phyloP scores from a whole-genome alignment of 805 yeast species.

The Candida pseudofarinosa region DNA sequence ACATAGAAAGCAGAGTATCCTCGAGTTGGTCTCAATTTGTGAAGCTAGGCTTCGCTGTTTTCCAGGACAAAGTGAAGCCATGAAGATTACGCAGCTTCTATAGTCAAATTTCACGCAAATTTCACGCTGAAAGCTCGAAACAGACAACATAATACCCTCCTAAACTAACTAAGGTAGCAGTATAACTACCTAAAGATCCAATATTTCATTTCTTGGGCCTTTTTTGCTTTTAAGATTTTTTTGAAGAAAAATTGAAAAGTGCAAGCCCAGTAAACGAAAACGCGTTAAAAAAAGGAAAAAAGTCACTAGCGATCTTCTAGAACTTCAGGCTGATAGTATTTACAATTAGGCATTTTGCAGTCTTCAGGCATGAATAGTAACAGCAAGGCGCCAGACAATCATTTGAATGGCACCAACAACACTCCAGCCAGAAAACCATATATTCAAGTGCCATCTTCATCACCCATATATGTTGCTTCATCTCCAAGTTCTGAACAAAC shows the following conservation, averaged over 20 bases:
- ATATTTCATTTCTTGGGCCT: too few relatives aligned
- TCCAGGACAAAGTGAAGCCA: too few relatives aligned
- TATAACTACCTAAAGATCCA: too few relatives aligned
- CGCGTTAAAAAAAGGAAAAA: background rate
- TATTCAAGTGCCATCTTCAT: slow-evolving; percentile 40
- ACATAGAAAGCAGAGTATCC: too few relatives aligned
- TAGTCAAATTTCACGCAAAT: too few relatives aligned
- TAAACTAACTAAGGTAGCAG: too few relatives aligned
- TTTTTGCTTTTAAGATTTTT: too few relatives aligned
- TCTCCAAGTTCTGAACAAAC: slow-evolving; percentile 17
- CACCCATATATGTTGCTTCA: slow-evolving; percentile 30
- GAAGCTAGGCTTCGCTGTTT: too few relatives aligned
- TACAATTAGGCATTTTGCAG: background rate
- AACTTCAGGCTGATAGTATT: background rate
- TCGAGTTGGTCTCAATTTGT: too few relatives aligned
- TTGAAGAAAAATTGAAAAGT: background rate
- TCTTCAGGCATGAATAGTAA: background rate
- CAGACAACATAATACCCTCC: too few relatives aligned
- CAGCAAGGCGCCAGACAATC: background rate
- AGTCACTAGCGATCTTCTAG: background rate
- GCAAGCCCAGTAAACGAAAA: background rate
- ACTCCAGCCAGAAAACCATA: slow-evolving; percentile 17
- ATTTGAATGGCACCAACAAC: slow-evolving; percentile 12
- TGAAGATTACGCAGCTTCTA: too few relatives aligned
- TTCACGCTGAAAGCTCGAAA: too few relatives aligned